Percentiles rank a stretch among this genome's conserved stretches.
These are phyloP conservation scores for Bipolaris gigantea DNA, from an alignment of 2,329 filamentous ascomycete species.

Conservation along the genomic window DNA sequence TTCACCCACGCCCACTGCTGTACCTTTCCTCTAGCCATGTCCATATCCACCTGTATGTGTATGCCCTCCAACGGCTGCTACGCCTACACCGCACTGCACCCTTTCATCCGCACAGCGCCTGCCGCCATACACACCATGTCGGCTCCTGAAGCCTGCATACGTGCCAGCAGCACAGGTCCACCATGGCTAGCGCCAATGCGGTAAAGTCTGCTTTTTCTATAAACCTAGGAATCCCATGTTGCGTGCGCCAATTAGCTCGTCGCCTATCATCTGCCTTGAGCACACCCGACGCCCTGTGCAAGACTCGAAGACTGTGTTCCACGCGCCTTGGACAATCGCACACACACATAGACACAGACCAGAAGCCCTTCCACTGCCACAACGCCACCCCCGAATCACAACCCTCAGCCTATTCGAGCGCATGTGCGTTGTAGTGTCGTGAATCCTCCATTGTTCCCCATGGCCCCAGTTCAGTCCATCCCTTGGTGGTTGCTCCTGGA, in stretches of 20 bases:
- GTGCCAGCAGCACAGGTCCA: background rate
- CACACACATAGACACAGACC: background rate
- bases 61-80: background rate
- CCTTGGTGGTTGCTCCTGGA: background rate
- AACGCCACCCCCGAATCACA: background rate
- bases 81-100: background rate
- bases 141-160: slow-evolving; percentile 15
- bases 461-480: background rate
- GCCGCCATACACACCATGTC: slow-evolving; percentile 6
- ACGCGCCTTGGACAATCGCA: background rate
- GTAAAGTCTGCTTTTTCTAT: background rate
- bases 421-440: background rate
- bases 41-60: background rate
- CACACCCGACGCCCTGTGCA: background rate
- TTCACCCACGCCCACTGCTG: background rate
- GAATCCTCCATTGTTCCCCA: background rate
- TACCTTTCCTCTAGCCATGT: background rate
- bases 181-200: background rate
- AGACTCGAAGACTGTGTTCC: background rate
- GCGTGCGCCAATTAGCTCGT: background rate
- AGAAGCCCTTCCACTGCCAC: background rate
- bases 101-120: background rate
- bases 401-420: background rate
- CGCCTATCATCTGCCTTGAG: background rate
- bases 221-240: background rate